phyloP scores from a whole-genome alignment of 352 stramenopile genomes.

The Phytophthora megakarya region DNA sequence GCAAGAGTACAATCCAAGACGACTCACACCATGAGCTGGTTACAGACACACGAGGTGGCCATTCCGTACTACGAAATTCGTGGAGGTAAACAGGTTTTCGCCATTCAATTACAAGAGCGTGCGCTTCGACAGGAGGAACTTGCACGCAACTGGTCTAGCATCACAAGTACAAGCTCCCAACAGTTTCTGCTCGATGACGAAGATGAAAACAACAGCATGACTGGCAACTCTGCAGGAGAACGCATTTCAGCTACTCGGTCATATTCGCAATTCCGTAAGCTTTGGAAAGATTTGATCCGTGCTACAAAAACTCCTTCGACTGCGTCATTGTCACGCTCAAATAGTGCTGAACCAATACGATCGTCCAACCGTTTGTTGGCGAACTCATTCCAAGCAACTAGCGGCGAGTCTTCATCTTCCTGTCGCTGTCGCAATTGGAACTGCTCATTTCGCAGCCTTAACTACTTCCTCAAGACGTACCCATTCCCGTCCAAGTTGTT shows the following conservation, averaged over 20 bases:
- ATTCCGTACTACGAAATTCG: constrained; percentile 51
- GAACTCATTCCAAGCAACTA: constrained; percentile 19
- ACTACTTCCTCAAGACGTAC: constrained; percentile 55
- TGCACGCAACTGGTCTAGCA: constrained; percentile 36
- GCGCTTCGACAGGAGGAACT: constrained; percentile 33
- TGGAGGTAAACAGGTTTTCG: constrained; percentile 53
- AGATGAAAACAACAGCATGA: constrained; percentile 17
- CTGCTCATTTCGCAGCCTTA: constrained; percentile 56
- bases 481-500: constrained; percentile 60
- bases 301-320: constrained; percentile 45
- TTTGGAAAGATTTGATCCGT: constrained; percentile 56
- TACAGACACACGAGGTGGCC: constrained; percentile 53
- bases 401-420: constrained; percentile 13
- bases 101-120: constrained; percentile 45
- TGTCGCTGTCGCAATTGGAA: constrained; percentile 56
- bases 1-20: constrained; percentile 19
- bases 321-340: constrained; percentile 22
- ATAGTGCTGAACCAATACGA: constrained; percentile 5
- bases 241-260: constrained; percentile 45
- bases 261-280: constrained; percentile 64
- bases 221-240: constrained; percentile 11
- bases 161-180: constrained; percentile 34
- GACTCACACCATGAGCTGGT: constrained; percentile 55
- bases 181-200: constrained; percentile 27
- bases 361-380: constrained; percentile 14